Conservation (phyloP, 306 rosid species). For the Gastrolobium villosum region DNA sequence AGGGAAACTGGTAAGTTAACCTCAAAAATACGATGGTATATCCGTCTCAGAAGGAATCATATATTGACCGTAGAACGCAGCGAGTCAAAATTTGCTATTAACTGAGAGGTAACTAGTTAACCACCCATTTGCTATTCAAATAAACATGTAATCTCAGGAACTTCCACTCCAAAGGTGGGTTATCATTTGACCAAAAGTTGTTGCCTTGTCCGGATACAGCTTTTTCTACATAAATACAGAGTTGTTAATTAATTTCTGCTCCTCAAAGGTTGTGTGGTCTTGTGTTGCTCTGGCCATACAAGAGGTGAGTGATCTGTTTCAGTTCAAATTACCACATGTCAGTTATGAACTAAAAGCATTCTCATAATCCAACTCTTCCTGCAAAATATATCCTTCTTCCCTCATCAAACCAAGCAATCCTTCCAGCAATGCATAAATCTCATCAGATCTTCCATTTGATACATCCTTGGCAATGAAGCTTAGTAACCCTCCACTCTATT, state of each 20-base stretch:
- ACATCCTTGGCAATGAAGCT: constrained; percentile 63
- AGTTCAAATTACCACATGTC: constrained; percentile 21
- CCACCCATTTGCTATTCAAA: not conserved
- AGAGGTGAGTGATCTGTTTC: not conserved
- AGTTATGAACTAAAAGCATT: constrained; percentile 47
- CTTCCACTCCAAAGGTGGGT: not conserved
- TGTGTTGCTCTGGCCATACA: constrained; percentile 9
- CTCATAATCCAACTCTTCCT: constrained; percentile 60
- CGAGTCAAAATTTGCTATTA: too few species aligned
- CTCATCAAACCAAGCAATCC: constrained; percentile 70
- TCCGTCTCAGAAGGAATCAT: not conserved
- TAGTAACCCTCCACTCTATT: constrained; percentile 60
- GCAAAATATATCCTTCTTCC: constrained; percentile 61
- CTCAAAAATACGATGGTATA: not conserved
- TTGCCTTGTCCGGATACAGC: not conserved
- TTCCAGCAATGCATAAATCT: constrained; percentile 64
- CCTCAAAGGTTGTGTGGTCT: constrained; percentile 18
- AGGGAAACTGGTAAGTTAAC: constrained; percentile 8
- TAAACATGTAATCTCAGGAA: not conserved
- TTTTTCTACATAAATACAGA: not conserved
- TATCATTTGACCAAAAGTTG: not conserved
- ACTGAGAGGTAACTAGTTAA: not conserved
- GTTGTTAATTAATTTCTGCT: constrained; percentile 13
- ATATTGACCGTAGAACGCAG: too few species aligned
- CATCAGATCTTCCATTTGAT: constrained; percentile 63